Conservation (phyloP, 129 eudicot species). For the Lactuca saligna region DNA sequence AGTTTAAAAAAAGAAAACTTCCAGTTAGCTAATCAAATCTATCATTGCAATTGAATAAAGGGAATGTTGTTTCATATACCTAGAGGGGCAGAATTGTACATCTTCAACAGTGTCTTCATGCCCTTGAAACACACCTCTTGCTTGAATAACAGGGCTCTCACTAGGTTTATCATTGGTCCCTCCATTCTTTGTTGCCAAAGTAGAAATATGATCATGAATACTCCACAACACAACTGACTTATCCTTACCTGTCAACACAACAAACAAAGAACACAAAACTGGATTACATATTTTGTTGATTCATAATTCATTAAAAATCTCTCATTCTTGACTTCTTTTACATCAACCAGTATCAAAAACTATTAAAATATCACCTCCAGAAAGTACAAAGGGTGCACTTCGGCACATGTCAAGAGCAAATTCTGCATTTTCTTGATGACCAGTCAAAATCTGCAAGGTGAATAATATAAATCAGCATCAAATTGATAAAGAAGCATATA, state of each 20-base stretch:
- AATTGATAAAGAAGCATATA: neutral
- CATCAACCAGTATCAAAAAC: slow-evolving; percentile 1
- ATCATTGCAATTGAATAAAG: neutral
- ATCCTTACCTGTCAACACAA: slow-evolving; percentile 68
- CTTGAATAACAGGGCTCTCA: slow-evolving; percentile 58
- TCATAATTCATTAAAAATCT: no score
- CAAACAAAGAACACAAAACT: slow-evolving; percentile 11
- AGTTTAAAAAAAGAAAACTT: neutral
- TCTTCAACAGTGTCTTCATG: slow-evolving; percentile 90
- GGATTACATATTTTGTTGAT: neutral
- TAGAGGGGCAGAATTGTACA: slow-evolving; percentile 88
- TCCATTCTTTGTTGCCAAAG: slow-evolving; percentile 49
- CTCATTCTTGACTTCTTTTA: neutral
- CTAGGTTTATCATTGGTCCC: slow-evolving; percentile 34
- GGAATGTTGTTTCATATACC: slow-evolving; percentile 39
- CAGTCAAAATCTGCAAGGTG: slow-evolving; percentile 61
- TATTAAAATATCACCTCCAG: slow-evolving; percentile 65
- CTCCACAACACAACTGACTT: slow-evolving; percentile 86
- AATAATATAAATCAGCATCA: slow-evolving; percentile 10
- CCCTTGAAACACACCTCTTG: slow-evolving; percentile 77
- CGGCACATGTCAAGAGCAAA: slow-evolving; percentile 87
- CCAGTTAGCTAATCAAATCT: slow-evolving; percentile 6
- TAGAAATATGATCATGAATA: slow-evolving; percentile 86
- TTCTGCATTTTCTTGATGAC: slow-evolving; percentile 86
- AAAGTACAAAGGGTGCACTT: slow-evolving; percentile 83